Conservation (phyloP, 176 grass and related monocot genomes). For the Ensete glaucum region DNA sequence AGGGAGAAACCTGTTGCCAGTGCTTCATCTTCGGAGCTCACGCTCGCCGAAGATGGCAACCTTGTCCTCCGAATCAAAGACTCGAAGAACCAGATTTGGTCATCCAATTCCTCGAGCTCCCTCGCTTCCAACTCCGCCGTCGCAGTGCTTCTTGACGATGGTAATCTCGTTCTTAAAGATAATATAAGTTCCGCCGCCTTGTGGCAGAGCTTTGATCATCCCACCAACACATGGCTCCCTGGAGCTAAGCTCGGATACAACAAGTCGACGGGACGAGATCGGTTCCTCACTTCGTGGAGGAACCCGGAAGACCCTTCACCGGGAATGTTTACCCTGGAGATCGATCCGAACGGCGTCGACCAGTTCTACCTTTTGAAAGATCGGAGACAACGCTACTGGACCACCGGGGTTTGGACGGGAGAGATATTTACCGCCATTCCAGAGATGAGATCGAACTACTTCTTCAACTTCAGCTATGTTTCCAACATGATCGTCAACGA, state of each 20-base stretch:
- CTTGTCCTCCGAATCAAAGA: slow-evolving; percentile 25
- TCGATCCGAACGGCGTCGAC: slow-evolving; percentile 20
- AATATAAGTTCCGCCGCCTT: background rate
- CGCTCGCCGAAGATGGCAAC: slow-evolving; percentile 32
- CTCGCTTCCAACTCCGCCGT: slow-evolving; percentile 22
- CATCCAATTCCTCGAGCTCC: slow-evolving; percentile 30
- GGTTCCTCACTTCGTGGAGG: slow-evolving; percentile 43
- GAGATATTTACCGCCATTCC: slow-evolving; percentile 36
- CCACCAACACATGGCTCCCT: slow-evolving; percentile 58
- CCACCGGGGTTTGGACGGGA: slow-evolving; percentile 39
- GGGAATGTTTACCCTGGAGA: slow-evolving; percentile 42
- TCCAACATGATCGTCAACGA: slow-evolving; percentile 34
- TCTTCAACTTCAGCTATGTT: slow-evolving; percentile 31
- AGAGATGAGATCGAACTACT: slow-evolving; percentile 55
- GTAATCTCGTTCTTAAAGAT: slow-evolving; percentile 45
- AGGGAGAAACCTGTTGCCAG: slow-evolving; percentile 32
- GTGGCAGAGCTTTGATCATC: slow-evolving; percentile 76
- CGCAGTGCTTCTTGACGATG: slow-evolving; percentile 42
- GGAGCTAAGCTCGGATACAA: slow-evolving; percentile 48
- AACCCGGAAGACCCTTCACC: slow-evolving; percentile 1
- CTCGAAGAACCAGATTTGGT: slow-evolving; percentile 26
- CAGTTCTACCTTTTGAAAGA: slow-evolving; percentile 28
- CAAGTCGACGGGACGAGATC: slow-evolving; percentile 20
- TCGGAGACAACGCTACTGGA: slow-evolving; percentile 34
- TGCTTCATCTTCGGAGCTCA: slow-evolving; percentile 27